These are phyloP conservation scores for Urtica urens DNA, from an alignment of 306 rosid genomes.

Conservation along the genomic window DNA sequence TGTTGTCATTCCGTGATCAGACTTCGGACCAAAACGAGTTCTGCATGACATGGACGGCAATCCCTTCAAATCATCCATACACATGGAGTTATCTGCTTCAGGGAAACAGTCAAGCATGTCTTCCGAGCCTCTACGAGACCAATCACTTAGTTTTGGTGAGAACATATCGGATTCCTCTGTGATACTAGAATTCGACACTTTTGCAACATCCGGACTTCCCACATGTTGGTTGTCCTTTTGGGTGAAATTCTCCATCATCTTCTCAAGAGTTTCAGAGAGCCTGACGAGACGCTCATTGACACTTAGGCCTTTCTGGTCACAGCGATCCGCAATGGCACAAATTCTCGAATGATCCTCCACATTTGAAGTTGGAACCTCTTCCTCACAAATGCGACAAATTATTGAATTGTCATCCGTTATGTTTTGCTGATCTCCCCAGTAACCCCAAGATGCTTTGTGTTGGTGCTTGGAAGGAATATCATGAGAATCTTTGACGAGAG, in stretches of 20 bases:
- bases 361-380: conserved; percentile 78
- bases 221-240: conserved; percentile 76
- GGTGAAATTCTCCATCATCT: conserved; percentile 57
- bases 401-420: conserved; percentile 65
- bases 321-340: conserved; percentile 92
- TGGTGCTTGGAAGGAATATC: conserved; percentile 82
- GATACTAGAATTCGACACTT: conserved; percentile 81
- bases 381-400: conserved; percentile 99
- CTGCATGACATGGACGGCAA: conserved; percentile 84
- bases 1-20: conserved; percentile 98
- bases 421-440: conserved; percentile 72
- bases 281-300: conserved; percentile 85
- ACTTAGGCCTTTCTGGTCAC: conserved; percentile 82
- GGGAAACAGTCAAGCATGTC: conserved; percentile 97
- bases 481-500: conserved; percentile 51
- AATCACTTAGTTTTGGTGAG: conserved; percentile 92
- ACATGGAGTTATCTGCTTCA: conserved; percentile 66
- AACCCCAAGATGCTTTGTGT: conserved; percentile 81
- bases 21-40: conserved; percentile 98
- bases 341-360: conserved; percentile 95
- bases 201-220: conserved; percentile 94
- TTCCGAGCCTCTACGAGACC: conserved; percentile 95
- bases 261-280: conserved; percentile 76
- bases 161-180: conserved; percentile 85
- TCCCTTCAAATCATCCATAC: conserved; percentile 90